A percentile compares a stretch with the other conserved stretches of the same genome.
Conservation (phyloP, 2,329 filamentous ascomycete species). For the Botrytis byssoidea region DNA sequence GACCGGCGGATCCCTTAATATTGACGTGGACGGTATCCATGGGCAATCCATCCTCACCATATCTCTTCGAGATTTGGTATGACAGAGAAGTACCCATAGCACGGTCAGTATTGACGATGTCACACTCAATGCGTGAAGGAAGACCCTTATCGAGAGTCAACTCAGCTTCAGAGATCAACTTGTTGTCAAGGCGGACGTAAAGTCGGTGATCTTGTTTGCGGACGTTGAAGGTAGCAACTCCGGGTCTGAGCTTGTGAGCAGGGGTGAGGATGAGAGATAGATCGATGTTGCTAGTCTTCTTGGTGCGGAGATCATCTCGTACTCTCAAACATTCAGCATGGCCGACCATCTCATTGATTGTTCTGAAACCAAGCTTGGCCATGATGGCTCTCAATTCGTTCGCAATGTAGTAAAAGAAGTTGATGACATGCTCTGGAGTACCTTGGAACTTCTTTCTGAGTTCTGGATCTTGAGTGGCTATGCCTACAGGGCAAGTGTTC, state of each 20-base stretch:
- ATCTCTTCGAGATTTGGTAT: conserved; percentile 92
- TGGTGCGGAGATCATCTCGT: conserved; percentile 80
- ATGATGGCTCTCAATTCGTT: conserved; percentile 97
- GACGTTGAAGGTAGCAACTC: conserved; percentile 95
- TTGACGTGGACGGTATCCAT: conserved; percentile 95
- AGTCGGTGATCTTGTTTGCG: conserved; percentile 96
- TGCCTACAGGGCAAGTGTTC: conserved; percentile 71
- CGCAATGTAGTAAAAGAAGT: conserved; percentile 91
- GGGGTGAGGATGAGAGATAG: conserved; percentile 89
- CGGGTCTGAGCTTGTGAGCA: conserved; percentile 91
- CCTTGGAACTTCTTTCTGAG: conserved; percentile 91
- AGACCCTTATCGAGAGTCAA: conserved; percentile 91
- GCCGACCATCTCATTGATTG: conserved; percentile 97
- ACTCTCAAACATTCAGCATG: conserved; percentile 84
- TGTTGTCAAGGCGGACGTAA: conserved; percentile 91
- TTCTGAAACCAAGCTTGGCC: conserved; percentile 91
- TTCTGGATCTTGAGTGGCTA: conserved; percentile 93
- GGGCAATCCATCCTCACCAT: conserved; percentile 83
- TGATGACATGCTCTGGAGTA: conserved; percentile 94
- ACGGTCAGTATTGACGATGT: conserved; percentile 95
- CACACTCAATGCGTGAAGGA: conserved; percentile 89
- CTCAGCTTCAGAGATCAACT: conserved; percentile 93
- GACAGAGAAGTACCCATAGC: conserved; percentile 90
- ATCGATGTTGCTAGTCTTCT: conserved; percentile 91
- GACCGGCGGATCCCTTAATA: conserved; percentile 92